Evolutionary conservation across 805 yeast species (phyloP), one percentile per base, ranked within the genome.

Genomic region (Nakazawaea populi): DNA sequence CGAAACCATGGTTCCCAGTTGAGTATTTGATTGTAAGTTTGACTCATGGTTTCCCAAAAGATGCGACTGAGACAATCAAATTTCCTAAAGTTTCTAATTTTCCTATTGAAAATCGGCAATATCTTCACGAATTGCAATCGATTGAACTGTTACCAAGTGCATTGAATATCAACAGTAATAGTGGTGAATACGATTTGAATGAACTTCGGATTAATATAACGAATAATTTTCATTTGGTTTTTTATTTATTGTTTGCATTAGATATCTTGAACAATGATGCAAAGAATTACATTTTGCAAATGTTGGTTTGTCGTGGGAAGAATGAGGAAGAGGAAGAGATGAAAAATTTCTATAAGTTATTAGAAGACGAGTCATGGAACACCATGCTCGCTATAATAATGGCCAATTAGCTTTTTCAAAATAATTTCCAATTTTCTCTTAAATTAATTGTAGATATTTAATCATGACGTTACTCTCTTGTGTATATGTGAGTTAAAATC

Each of bases 1-100:
- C 96, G 1, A 85, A 85, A 60, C 96, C 97, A 1, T 87, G 94
- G 28, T 88, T 90, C 64, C 97, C 97, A 1, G 90, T 87, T n/a
- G 97, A 90, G 54, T 90, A 87, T 63, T 66, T 90, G 53, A 68
- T 94, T 48, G 96, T 92, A 0, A 84, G 97, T 2, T 69, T 92
- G 55, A 85, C 95, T 5, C 98, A 94, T 65, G 97, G 98, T 3
- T 92, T 94, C 76, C 96, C 96, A 1, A 79, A 82, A 55, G 46
- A 44, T 24, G 44, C 38, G 7, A 39, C 40, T 1, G 61, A 83
- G 0, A 61, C 56, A 4, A 83, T 88, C 2, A 56, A 71, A 54
- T 86, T 87, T 66, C 65, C 65, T 7, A 60, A 74, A 0, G 57
- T 62, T 14, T 63, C 61, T 35, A 64, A 68, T 4, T 91, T 89